Evolutionary conservation across 176 grass and related monocot species (phyloP).

Genomic region (Triticum timopheevii): DNA sequence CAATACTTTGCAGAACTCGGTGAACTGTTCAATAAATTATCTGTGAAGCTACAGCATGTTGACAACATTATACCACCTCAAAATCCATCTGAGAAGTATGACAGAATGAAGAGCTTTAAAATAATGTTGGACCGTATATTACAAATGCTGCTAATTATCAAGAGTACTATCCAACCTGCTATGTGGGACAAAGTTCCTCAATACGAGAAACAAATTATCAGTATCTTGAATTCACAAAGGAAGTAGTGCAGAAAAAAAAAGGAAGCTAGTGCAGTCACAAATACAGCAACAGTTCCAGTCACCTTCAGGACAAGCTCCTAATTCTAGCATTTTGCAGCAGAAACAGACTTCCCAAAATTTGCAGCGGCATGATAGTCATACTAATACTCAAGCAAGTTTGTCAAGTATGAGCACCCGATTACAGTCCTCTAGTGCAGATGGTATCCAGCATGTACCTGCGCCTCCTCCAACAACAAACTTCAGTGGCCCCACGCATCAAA

Average conservation of each 20-base stretch:
- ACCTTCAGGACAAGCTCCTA: constrained; percentile 51
- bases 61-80: constrained; percentile 44
- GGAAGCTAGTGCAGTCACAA: constrained; percentile 45
- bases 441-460: constrained; percentile 58
- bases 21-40: constrained; percentile 71
- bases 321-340: constrained; percentile 58
- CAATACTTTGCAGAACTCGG: constrained; percentile 59
- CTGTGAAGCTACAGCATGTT: constrained; percentile 67
- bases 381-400: constrained; percentile 60
- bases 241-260: background rate
- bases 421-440: constrained; percentile 43
- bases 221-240: constrained; percentile 58
- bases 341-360: constrained; percentile 57
- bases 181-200: constrained; percentile 59
- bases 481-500: constrained; percentile 59
- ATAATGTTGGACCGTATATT: constrained; percentile 53
- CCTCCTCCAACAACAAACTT: constrained; percentile 59
- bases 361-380: constrained; percentile 66
- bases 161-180: constrained; percentile 48
- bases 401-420: constrained; percentile 41
- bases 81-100: constrained; percentile 63
- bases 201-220: constrained; percentile 74
- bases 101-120: constrained; percentile 79
- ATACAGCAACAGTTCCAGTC: constrained; percentile 61
- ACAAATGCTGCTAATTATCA: constrained; percentile 48